Evolutionary conservation across 108 stramenopile genomes (phyloP).

Genomic region (Cyclostephanos tholiformis): DNA sequence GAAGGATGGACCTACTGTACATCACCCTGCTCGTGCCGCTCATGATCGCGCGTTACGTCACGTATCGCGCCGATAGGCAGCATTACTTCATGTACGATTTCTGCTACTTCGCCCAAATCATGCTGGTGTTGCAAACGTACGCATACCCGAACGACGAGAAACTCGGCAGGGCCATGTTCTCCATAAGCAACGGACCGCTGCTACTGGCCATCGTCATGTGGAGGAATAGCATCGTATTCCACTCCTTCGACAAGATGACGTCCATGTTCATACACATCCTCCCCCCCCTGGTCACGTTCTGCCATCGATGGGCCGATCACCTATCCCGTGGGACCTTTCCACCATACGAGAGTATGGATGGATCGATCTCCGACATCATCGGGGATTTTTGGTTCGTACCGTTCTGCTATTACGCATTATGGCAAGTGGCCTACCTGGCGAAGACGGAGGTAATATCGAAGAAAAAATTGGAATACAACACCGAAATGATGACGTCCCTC

Average conservation of each 20-base stretch:
- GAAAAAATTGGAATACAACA: slow-evolving; percentile 43
- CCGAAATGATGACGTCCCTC: slow-evolving; percentile 46
- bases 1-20: slow-evolving; percentile 35
- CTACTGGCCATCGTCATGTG: slow-evolving; percentile 60
- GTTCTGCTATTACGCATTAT: slow-evolving; percentile 52
- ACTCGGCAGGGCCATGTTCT: slow-evolving; percentile 58
- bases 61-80: slow-evolving; percentile 40
- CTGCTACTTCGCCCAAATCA: slow-evolving; percentile 51
- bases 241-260: slow-evolving; percentile 80
- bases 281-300: slow-evolving; percentile 64
- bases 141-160: slow-evolving; percentile 45
- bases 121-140: slow-evolving; percentile 57
- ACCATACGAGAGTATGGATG: slow-evolving; percentile 35
- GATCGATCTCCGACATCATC: slow-evolving; percentile 15
- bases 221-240: slow-evolving; percentile 86
- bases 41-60: slow-evolving; percentile 48
- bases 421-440: slow-evolving; percentile 72
- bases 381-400: slow-evolving; percentile 52
- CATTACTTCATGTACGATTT: slow-evolving; percentile 64
- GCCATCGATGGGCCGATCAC: slow-evolving; percentile 62
- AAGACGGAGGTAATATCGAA: slow-evolving; percentile 75
- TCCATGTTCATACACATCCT: slow-evolving; percentile 79
- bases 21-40: slow-evolving; percentile 44
- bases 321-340: slow-evolving; percentile 33
- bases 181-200: slow-evolving; percentile 65